These are phyloP conservation scores for Serendipita sp. DNA, from an alignment of 1,284 basidiomycete species.

Conservation along the genomic window DNA sequence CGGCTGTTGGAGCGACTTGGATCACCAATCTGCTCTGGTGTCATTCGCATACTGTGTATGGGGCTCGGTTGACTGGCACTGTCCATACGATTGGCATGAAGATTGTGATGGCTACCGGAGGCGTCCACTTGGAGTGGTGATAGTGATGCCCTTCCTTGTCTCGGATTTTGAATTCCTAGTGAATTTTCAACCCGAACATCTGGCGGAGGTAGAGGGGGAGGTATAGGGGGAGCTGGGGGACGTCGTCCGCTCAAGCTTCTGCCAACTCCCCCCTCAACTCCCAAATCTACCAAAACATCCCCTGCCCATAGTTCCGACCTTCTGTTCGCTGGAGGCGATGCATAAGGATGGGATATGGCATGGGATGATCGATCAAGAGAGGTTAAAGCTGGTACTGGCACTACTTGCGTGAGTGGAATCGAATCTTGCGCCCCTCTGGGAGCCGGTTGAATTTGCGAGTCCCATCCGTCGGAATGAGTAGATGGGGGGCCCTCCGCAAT, in stretches of 20 bases:
- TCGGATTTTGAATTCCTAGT: neutral
- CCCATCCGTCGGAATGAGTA: neutral
- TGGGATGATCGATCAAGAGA: neutral
- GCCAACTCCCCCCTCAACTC: neutral
- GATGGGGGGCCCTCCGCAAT: neutral
- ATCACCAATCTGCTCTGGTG: neutral
- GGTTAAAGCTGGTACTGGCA: too few species aligned
- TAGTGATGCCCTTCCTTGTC: neutral
- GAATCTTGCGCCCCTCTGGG: neutral
- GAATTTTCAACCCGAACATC: neutral
- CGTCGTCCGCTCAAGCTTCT: neutral
- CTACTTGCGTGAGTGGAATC: neutral
- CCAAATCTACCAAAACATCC: slow-evolving; percentile 2
- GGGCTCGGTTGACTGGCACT: neutral
- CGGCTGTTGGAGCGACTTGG: neutral
- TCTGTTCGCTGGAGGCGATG: neutral
- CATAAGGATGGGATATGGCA: neutral
- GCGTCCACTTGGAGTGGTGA: too few species aligned
- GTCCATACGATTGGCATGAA: too few species aligned
- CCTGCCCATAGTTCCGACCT: neutral
- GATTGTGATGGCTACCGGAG: too few species aligned
- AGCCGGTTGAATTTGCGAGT: neutral
- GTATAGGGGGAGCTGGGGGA: neutral
- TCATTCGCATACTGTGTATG: neutral
- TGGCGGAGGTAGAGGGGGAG: neutral